Evolutionary conservation across 2,329 filamentous ascomycete species (phyloP), one percentile per base, ranked within the genome.

Genomic region (Fusarium siculi): DNA sequence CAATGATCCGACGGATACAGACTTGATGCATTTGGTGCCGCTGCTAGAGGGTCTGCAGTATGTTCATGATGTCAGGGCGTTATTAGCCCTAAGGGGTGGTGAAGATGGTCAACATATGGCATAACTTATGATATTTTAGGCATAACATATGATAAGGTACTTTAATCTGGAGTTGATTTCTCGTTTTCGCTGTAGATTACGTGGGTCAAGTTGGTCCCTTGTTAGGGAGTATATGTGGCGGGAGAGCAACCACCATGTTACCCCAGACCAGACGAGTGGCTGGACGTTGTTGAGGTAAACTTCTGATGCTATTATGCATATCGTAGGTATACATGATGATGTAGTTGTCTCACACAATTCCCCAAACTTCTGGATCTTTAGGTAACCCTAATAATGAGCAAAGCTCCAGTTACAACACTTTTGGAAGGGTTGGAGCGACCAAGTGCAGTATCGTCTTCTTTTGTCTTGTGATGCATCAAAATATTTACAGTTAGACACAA

Each of bases 1-100:
- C 84, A 97, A 92, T 82, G 96, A 99, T 84, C 96, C 96, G 28
- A 98, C 96, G 32, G 96, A 99, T 84, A 96, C 95, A 81, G 96
- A 98, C 80, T 87, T 99, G 74, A 88, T 98, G 82, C 94, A 98
- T 82, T 87, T 99, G 68, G 91, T 99, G 66, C 96, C 96, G 37
- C 87, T 98, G 78, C 87, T 99, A 49, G 96, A 99, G 84, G 96
- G 94, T 23, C 85, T 99, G 79, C 96, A 98, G 85, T 97, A 98
- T 83, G 95, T 96, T 75, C 97, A 96, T 58, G 96, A 99, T 83
- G 96, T 99, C 67, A 90, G 96, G 78, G 95, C 96, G 54, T 86
- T 98, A 72, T 87, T 99, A 79, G 95, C 95, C 63, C 86, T 99
- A 76, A 90, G 96, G 78, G 93, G 95, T 76, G 96, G 96, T 34